phyloP scores from a whole-genome alignment of 2,329 filamentous ascomycete genomes.

The Emericellopsis atlantica region DNA sequence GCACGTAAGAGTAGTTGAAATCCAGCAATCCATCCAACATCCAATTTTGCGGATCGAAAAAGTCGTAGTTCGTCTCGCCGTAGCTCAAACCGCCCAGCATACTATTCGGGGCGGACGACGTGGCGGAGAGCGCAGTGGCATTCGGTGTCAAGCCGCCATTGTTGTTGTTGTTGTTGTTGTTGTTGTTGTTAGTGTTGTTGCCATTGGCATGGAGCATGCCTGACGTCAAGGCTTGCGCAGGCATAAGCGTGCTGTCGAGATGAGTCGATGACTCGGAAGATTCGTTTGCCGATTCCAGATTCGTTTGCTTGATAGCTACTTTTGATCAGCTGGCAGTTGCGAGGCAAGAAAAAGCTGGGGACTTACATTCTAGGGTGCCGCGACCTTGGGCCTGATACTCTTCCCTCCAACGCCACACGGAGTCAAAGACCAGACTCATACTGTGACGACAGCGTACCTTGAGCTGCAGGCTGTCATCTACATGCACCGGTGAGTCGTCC shows the following conservation, averaged over 20 bases:
- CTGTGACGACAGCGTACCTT: conserved; percentile 77
- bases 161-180: conserved; percentile 10
- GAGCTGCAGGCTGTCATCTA: conserved; percentile 63
- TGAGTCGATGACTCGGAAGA: conserved; percentile 57
- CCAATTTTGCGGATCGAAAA: conserved; percentile 90
- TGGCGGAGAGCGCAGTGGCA: conserved; percentile 30
- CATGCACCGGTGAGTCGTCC: conserved; percentile 33
- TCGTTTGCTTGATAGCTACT: conserved; percentile 67
- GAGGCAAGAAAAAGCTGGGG: conserved; percentile 2
- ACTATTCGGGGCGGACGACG: conserved; percentile 25
- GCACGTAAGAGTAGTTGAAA: conserved; percentile 57
- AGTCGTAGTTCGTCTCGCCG: conserved; percentile 60
- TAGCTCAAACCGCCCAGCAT: conserved; percentile 43
- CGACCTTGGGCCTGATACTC: conserved; percentile 62
- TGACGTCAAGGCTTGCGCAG: conserved; percentile 23
- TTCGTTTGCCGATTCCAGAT: conserved; percentile 67
- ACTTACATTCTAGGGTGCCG: conserved; percentile 57
- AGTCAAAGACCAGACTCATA: conserved; percentile 76
- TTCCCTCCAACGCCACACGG: conserved; percentile 75
- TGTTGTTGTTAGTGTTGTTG: conserved; percentile 5
- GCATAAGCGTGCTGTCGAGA: conserved; percentile 46
- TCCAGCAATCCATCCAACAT: conserved; percentile 78
- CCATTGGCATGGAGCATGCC: conserved; percentile 20
- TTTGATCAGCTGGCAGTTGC: neutral
- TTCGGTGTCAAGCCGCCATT: conserved; percentile 42